phyloP scores from a whole-genome alignment of 306 rosid genomes.

The Dalbergia oliveri region DNA sequence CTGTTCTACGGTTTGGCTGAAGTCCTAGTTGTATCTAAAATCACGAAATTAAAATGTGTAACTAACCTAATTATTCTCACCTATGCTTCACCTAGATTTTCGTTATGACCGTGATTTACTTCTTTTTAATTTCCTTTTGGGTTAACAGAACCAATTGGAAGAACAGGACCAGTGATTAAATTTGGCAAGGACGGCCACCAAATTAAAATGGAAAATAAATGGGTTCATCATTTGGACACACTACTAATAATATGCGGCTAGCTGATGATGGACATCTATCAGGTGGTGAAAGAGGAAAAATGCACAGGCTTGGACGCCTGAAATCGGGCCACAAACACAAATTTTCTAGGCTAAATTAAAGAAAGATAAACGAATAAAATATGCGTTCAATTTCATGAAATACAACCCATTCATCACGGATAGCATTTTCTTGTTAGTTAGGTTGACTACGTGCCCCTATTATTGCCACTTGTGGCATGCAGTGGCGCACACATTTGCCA shows the following conservation, averaged over 20 bases:
- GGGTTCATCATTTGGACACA: background rate
- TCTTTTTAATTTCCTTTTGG: background rate
- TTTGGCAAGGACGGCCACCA: constrained; percentile 33
- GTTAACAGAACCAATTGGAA: background rate
- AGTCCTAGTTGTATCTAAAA: background rate
- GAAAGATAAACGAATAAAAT: constrained; percentile 14
- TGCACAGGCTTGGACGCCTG: constrained; percentile 24
- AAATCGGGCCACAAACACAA: constrained; percentile 29
- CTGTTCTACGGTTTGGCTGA: constrained; percentile 1
- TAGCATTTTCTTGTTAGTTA: constrained; percentile 40
- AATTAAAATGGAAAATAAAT: background rate
- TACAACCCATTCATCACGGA: constrained; percentile 21
- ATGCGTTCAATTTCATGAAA: constrained; percentile 1
- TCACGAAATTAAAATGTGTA: background rate
- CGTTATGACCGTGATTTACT: background rate
- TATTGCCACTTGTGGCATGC: constrained; percentile 30
- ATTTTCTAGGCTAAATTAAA: background rate
- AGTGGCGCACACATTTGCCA: constrained; percentile 27
- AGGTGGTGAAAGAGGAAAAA: constrained; percentile 6
- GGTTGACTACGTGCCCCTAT: constrained; percentile 54
- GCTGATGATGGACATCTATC: background rate
- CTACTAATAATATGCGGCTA: constrained; percentile 13
- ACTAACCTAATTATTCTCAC: background rate
- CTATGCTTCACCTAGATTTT: background rate
- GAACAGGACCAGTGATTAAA: background rate